Evolutionary conservation across 2,329 filamentous ascomycete genomes (phyloP), one percentile per base, ranked within the genome.

Genomic region (Tolypocladium pustulatum): DNA sequence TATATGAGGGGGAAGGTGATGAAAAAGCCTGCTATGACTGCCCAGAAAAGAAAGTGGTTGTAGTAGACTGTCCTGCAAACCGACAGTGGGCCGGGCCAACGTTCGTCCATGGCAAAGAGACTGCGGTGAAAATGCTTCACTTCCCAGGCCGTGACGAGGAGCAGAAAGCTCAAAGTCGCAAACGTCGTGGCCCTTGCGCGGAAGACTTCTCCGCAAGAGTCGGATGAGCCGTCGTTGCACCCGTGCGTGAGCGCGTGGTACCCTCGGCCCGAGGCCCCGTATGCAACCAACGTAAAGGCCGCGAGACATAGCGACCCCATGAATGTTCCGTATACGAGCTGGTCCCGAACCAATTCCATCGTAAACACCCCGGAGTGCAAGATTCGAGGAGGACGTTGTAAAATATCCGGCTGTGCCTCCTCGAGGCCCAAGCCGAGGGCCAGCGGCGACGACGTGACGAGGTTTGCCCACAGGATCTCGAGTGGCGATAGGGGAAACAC

Each of bases 381-480:
- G 62, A 78, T 78, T 61, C 87, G 84, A 8, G 87, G 88, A 1
- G 85, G 84, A 0, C 87, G 83, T 7, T 75, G 69, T 67, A 90
- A 82, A 61, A 90, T 83, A 68, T 90, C 86, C 0, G 84, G 82
- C 37, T 85, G 81, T 0, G 86, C 85, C 59, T 84, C 79, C 67
- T 90, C 88, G 60, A 90, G 82, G 7, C 87, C 88, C 0, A 91
- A 78, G 57, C 87, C 87, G 65, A 90, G 83, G 49, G 88, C 88
- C 1, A 88, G 79, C 64, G 89, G 82, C 8, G 84, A 87, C 1
- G 85, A 88, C 1, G 87, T 90, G 57, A 90, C 81, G 66, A 90
- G 83, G 68, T 90, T 90, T 62, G 88, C 85, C 87, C 87, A 90
- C 37, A 90, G 80, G 65, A 90, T 89, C 67, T 90, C 86, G 4